Evolutionary conservation across 1,139 yeast species (phyloP).

Genomic region (Pichia sp.): DNA sequence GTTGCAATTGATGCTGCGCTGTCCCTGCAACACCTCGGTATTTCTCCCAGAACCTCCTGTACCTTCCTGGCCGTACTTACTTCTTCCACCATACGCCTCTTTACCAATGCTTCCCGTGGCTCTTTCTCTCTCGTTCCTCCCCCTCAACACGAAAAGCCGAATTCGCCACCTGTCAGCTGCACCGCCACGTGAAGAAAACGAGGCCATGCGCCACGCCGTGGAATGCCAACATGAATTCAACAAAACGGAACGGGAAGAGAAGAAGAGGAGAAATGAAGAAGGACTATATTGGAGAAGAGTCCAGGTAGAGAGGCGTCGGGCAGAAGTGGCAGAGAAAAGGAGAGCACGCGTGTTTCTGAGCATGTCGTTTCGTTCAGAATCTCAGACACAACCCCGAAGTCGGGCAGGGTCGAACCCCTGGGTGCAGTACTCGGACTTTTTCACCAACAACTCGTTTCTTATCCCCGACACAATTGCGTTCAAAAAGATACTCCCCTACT

Average conservation of each 20-base stretch:
- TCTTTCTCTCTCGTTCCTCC: not conserved
- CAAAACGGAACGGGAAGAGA: not conserved
- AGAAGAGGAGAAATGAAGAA: not conserved
- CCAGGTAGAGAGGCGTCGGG: not conserved
- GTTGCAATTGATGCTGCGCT: not conserved
- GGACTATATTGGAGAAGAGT: not conserved
- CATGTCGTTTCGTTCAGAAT: not conserved
- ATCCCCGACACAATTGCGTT: constrained; percentile 18
- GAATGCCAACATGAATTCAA: not conserved
- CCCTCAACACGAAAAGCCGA: not conserved
- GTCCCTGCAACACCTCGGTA: not conserved
- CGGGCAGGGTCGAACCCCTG: constrained; percentile 12
- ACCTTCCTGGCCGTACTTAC: too few species aligned
- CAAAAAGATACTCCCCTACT: constrained; percentile 11
- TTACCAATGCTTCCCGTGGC: not conserved
- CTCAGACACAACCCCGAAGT: not conserved
- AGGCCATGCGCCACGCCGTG: not conserved
- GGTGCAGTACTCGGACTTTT: constrained; percentile 13
- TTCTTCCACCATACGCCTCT: not conserved
- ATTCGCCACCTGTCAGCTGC: not conserved
- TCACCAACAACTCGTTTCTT: constrained; percentile 14
- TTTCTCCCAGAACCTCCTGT: not conserved
- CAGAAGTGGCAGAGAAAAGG: not conserved
- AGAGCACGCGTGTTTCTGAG: not conserved
- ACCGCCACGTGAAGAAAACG: not conserved